Evolutionary conservation across 768 basidiomycete genomes (phyloP).

Genomic region (Boletus speciosus): DNA sequence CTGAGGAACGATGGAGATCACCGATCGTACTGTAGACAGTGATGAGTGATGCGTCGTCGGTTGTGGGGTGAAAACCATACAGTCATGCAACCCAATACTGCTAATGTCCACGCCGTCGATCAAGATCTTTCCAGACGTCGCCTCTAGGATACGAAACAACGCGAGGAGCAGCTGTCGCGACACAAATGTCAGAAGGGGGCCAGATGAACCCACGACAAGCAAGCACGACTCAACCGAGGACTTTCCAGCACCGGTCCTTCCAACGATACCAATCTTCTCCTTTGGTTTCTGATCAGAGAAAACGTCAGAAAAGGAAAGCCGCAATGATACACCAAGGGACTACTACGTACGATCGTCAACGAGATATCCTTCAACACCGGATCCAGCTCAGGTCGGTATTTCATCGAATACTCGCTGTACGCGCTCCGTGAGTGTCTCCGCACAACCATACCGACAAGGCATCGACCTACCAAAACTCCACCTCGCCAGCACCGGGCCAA

Average conservation of each 20-base stretch:
- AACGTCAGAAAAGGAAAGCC: slow-evolving; percentile 2
- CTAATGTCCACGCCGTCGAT: slow-evolving; percentile 79
- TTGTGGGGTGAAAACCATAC: slow-evolving; percentile 6
- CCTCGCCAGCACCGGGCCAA: slow-evolving; percentile 75
- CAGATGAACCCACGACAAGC: not conserved
- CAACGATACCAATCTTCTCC: slow-evolving; percentile 90
- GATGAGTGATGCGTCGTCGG: not conserved
- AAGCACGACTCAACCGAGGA: slow-evolving; percentile 51
- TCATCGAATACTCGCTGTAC: slow-evolving; percentile 62
- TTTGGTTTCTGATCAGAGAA: slow-evolving; percentile 48
- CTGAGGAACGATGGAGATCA: slow-evolving; percentile 86
- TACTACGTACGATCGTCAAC: slow-evolving; percentile 55
- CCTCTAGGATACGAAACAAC: slow-evolving; percentile 76
- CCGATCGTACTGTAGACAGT: slow-evolving; percentile 53
- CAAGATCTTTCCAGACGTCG: slow-evolving; percentile 58
- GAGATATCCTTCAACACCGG: slow-evolving; percentile 74
- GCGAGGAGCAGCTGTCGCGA: slow-evolving; percentile 55
- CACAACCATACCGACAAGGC: not conserved
- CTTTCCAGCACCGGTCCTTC: slow-evolving; percentile 81
- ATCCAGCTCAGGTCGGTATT: slow-evolving; percentile 80
- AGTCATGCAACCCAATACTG: slow-evolving; percentile 68
- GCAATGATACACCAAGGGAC: not conserved
- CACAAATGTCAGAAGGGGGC: not conserved
- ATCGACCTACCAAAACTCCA: slow-evolving; percentile 64
- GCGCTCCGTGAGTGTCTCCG: not conserved